Evolutionary conservation across 2,329 filamentous ascomycete genomes (phyloP).

Genomic region (Xylaria sp.): DNA sequence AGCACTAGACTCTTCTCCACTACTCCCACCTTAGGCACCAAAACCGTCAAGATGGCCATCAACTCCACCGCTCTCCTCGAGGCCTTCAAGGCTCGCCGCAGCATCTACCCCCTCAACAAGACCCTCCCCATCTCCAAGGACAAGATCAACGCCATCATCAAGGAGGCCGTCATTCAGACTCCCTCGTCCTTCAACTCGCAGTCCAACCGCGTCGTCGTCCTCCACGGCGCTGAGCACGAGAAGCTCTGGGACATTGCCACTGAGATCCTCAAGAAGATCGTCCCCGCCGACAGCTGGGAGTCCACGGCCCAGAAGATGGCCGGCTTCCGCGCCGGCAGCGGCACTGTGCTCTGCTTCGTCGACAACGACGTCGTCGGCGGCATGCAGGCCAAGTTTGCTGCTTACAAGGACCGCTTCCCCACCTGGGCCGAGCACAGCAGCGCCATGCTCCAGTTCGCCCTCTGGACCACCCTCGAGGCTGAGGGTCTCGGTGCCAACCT

Average conservation of each 20-base stretch:
- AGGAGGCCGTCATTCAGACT: conserved; percentile 59
- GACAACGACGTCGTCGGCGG: conserved; percentile 62
- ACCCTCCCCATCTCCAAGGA: conserved; percentile 52
- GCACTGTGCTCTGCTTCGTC: conserved; percentile 84
- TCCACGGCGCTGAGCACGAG: conserved; percentile 78
- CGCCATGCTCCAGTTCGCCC: conserved; percentile 75
- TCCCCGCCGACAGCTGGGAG: conserved; percentile 59
- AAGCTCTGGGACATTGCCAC: conserved; percentile 75
- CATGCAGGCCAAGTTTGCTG: conserved; percentile 62
- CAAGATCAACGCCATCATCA: conserved; percentile 60
- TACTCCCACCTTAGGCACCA: conserved; percentile 20
- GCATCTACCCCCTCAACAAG: conserved; percentile 63
- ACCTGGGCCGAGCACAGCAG: conserved; percentile 69
- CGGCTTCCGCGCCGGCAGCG: conserved; percentile 66
- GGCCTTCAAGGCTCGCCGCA: conserved; percentile 62
- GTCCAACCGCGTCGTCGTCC: conserved; percentile 69
- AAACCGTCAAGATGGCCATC: conserved; percentile 38
- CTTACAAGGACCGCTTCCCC: conserved; percentile 76
- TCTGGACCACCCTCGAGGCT: conserved; percentile 77
- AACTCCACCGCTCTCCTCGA: conserved; percentile 49
- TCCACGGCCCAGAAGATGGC: conserved; percentile 38
- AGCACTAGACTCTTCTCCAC: conserved; percentile 24
- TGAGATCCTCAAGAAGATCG: conserved; percentile 60
- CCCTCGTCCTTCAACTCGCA: conserved; percentile 89
- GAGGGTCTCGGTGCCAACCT: conserved; percentile 84